phyloP scores from a whole-genome alignment of 768 basidiomycete genomes.

The Leccinum rimulosum region DNA sequence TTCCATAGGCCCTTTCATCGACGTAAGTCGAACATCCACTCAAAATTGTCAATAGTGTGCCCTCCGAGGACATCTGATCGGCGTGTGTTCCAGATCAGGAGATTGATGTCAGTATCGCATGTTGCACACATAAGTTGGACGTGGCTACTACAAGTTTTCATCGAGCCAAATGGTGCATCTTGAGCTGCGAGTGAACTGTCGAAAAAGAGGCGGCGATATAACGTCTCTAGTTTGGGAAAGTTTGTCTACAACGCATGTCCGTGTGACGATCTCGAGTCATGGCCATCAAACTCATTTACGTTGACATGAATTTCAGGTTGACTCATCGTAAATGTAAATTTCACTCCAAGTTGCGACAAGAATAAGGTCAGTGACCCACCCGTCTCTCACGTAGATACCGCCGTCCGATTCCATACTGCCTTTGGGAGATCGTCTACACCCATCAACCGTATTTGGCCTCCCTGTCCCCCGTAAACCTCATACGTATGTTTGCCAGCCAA shows the following conservation, averaged over 20 bases:
- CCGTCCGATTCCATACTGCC: slow-evolving; percentile 23
- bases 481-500: slow-evolving; percentile 6
- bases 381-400: slow-evolving; percentile 2
- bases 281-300: not conserved
- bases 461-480: slow-evolving; percentile 14
- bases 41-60: not conserved
- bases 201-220: not conserved
- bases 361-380: no score
- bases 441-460: slow-evolving; percentile 7
- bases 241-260: not conserved
- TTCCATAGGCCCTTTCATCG: slow-evolving; percentile 4
- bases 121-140: not conserved
- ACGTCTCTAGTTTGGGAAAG: not conserved
- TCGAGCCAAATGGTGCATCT: not conserved
- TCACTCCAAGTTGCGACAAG: no score
- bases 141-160: not conserved
- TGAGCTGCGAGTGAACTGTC: no score
- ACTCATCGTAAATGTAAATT: not conserved
- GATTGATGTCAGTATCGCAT: not conserved
- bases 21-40: not conserved
- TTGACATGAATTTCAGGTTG: not conserved
- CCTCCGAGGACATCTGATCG: not conserved
- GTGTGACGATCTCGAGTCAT: not conserved
- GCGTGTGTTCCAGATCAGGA: not conserved
- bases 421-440: slow-evolving; percentile 18